phyloP scores from a whole-genome alignment of 805 yeast genomes.

The Yarrowia sp. region DNA sequence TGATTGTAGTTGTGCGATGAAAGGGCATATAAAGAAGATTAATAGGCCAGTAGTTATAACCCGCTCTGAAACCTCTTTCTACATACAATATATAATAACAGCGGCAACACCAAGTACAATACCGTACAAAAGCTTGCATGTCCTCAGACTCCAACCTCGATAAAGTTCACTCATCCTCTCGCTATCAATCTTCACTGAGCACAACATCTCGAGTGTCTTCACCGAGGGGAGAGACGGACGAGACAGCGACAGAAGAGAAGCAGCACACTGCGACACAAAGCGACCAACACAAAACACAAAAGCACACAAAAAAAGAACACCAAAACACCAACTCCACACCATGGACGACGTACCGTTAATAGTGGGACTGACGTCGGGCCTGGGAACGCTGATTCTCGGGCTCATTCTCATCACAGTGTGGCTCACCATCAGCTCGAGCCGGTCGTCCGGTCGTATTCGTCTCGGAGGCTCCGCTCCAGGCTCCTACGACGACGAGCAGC shows the following conservation, averaged over 20 bases:
- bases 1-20: no score
- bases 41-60: no score
- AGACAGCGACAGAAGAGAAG: not conserved
- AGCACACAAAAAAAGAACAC: not conserved
- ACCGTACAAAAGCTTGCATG: no score
- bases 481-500: slow-evolving; percentile 60
- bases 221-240: slow-evolving; percentile 1
- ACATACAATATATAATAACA: no score
- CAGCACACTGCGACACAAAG: no score
- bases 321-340: not conserved
- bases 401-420: slow-evolving; percentile 36
- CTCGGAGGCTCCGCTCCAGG: slow-evolving; percentile 45
- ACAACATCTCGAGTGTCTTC: slow-evolving; percentile 23
- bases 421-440: slow-evolving; percentile 38
- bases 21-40: no score
- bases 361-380: slow-evolving; percentile 42
- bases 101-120: no score
- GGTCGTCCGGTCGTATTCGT: slow-evolving; percentile 11
- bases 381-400: slow-evolving; percentile 41
- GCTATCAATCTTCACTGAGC: not conserved
- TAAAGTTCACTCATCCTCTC: not conserved
- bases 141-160: not conserved
- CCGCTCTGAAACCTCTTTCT: not conserved
- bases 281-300: not conserved
- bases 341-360: slow-evolving; percentile 40